phyloP scores from a whole-genome alignment of 2,329 filamentous ascomycete species.

The Xylariaceae sp. region DNA sequence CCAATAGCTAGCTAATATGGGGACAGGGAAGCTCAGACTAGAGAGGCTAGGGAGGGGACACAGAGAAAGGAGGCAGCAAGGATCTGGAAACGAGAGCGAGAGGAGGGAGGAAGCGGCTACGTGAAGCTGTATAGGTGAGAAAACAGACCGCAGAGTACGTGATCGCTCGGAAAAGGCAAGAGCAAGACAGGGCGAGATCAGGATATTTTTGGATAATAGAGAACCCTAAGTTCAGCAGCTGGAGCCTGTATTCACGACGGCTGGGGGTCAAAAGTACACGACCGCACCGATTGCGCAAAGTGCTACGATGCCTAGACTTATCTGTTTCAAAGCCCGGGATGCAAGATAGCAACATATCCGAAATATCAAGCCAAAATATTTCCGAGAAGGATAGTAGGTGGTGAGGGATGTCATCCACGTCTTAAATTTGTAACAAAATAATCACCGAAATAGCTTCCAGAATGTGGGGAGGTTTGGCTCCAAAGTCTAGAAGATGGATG shows the following conservation, averaged over 20 bases:
- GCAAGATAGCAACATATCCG: slow-evolving; percentile 7
- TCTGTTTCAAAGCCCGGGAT: slow-evolving; percentile 8
- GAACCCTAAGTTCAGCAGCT: not conserved
- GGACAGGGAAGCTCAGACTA: not conserved
- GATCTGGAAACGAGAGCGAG: not conserved
- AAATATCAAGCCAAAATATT: slow-evolving; percentile 2
- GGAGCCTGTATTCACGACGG: slow-evolving; percentile 6
- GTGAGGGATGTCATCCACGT: too few species aligned
- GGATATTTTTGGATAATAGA: not conserved
- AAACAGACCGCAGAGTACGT: not conserved
- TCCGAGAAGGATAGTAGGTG: slow-evolving; percentile 2
- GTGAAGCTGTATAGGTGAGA: not conserved
- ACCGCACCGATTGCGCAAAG: not conserved
- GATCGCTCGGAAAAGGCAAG: slow-evolving; percentile 1
- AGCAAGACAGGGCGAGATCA: not conserved
- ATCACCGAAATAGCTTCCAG: too few species aligned
- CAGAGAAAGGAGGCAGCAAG: not conserved
- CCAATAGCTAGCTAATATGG: too few species aligned
- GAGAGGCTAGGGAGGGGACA: slow-evolving; percentile 1
- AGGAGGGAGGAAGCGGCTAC: not conserved
- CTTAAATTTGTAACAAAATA: too few species aligned
- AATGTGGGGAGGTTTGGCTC: too few species aligned
- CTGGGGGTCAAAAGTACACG: slow-evolving; percentile 8
- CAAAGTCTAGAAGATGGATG: too few species aligned
- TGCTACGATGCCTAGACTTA: slow-evolving; percentile 5